Conservation (phyloP, 371 early-diverging fungal genomes). For the Coemansia sp. region DNA sequence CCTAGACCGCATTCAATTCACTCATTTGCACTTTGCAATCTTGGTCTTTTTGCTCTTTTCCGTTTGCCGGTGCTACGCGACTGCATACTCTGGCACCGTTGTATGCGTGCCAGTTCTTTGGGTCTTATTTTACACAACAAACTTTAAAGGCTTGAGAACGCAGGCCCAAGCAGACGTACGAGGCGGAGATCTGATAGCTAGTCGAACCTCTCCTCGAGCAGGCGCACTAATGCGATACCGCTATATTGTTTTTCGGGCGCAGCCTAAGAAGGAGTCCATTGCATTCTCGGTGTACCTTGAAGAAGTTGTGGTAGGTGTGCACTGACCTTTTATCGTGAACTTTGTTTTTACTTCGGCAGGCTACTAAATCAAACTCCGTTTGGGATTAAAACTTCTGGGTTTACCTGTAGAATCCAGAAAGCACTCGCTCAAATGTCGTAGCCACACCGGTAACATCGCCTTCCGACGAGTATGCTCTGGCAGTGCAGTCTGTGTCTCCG, state of each 20-base stretch:
- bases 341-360: not conserved
- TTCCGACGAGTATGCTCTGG: constrained; percentile 22
- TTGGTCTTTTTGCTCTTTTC: not conserved
- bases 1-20: not conserved
- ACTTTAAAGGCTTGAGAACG: not conserved
- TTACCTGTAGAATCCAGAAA: not conserved
- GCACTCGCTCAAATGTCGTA: not conserved
- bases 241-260: constrained; percentile 49
- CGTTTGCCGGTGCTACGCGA: too few species aligned
- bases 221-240: constrained; percentile 39
- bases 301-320: constrained; percentile 29
- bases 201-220: not conserved
- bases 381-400: not conserved
- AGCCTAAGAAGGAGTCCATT: constrained; percentile 35
- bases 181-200: not conserved
- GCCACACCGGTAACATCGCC: constrained; percentile 24
- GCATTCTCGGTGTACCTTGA: constrained; percentile 40
- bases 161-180: not conserved
- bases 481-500: constrained; percentile 17
- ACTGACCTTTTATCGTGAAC: not conserved
- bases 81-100: not conserved
- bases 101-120: not conserved
- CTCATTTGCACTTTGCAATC: not conserved
- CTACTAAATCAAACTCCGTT: not conserved
- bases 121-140: not conserved